Conservation (phyloP, 78 protist species). For the Bigelowiella natans region DNA sequence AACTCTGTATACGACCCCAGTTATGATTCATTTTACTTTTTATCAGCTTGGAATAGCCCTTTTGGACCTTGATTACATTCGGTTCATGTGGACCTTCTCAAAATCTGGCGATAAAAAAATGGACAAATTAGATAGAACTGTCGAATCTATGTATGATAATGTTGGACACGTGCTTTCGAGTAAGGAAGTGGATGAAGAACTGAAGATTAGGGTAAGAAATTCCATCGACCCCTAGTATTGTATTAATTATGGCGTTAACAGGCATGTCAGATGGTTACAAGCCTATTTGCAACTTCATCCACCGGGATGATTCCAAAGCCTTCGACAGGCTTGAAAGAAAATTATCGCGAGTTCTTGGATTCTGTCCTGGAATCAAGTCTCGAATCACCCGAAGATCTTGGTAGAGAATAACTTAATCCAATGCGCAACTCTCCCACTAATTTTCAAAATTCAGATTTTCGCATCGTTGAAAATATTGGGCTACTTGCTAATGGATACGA, state of each 20-base stretch:
- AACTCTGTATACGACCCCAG: background rate
- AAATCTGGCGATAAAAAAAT: background rate
- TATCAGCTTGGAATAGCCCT: background rate
- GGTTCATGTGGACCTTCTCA: background rate
- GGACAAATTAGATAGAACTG: too few species aligned
- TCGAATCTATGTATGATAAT: background rate
- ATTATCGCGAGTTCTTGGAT: background rate
- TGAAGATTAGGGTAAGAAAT: background rate
- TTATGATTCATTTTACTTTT: background rate
- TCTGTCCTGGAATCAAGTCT: background rate
- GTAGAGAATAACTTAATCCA: background rate
- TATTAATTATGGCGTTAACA: background rate
- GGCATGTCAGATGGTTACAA: background rate
- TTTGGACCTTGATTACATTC: background rate
- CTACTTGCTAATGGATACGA: background rate
- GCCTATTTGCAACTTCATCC: background rate
- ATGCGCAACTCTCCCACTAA: background rate
- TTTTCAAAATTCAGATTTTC: background rate
- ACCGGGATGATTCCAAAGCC: background rate
- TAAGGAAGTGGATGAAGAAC: background rate
- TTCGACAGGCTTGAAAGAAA: background rate
- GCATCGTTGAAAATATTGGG: background rate
- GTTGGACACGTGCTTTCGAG: background rate
- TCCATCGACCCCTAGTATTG: background rate
- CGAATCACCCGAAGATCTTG: too few species aligned